Evolutionary conservation across 257 asterid genomes (phyloP).

Genomic region (Primulina tabacum): DNA sequence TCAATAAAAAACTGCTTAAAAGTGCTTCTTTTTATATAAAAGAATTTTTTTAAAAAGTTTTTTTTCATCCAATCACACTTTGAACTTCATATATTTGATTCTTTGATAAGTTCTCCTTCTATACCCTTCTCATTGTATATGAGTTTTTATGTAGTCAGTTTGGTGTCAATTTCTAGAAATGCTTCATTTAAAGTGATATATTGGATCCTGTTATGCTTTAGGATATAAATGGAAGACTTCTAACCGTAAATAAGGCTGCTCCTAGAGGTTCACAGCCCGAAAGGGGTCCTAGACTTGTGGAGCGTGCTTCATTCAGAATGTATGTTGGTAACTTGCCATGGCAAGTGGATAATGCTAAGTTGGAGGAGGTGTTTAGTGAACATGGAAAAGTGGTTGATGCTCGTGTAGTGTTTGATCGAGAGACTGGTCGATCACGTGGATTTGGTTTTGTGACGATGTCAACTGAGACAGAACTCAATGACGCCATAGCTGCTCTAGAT

Average conservation of each 20-base stretch:
- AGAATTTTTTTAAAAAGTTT: neutral
- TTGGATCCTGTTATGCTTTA: conserved; percentile 14
- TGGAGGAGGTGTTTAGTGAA: conserved; percentile 55
- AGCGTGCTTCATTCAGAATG: conserved; percentile 39
- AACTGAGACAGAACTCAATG: conserved; percentile 51
- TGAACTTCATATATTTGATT: neutral
- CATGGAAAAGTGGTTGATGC: conserved; percentile 56
- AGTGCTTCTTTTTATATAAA: neutral
- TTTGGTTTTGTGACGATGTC: conserved; percentile 64
- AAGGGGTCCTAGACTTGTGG: conserved; percentile 35
- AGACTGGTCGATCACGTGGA: conserved; percentile 56
- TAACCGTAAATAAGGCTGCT: conserved; percentile 60
- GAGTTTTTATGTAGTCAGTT: neutral
- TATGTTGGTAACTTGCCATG: conserved; percentile 63
- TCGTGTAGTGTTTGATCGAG: conserved; percentile 50
- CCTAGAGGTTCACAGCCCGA: conserved; percentile 54
- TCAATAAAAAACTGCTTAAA: neutral
- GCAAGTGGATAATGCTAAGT: conserved; percentile 48
- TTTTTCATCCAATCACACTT: neutral
- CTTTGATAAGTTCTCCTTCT: neutral
- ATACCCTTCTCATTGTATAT: neutral
- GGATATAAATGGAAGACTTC: conserved; percentile 52
- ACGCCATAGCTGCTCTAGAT: conserved; percentile 57
- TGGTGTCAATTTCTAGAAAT: neutral
- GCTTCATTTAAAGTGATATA: neutral